Evolutionary conservation across 208 protist species (phyloP), one percentile per base, ranked within the genome.

Genomic region (Borovskyia barvae): DNA sequence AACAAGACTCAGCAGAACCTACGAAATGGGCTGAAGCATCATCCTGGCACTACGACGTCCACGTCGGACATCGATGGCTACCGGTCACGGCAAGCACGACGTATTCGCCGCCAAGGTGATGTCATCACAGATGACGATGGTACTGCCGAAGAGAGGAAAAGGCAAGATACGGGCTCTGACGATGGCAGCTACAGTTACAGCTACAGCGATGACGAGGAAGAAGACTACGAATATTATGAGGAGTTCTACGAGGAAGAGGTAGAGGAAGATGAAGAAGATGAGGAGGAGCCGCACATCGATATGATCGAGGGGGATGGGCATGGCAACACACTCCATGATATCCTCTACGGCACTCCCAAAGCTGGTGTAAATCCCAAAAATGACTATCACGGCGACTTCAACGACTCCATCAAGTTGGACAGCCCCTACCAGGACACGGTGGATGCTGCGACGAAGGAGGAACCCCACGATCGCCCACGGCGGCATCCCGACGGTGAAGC

Each of bases 241-340:
- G 78, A 84, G 61, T 66, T 81, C 50, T 77, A 82, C 37, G 75
- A 87, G 48, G 72, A 85, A 41, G 77, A 90, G 32, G 66, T 84
- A 11, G 77, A 85, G 45, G 74, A 85, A 43, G 77, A 84, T 29
- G 81, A 92, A 19, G 71, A 81, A 14, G 66, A 77, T 14, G 79
- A 89, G 20, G 85, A 92, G 47, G 79, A 84, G 32, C 85, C 85
- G 12, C 79, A 72, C 37, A 92, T 92, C 66, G 62, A 88, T 53
- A 78, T 92, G 49, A 87, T 92, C 68, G 67, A 70, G 6, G 81
- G 76, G 25, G 39, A 49, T 30, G 55, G 64, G 5, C 73, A 87
- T 54, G 68, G 72, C 11, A 45, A 68, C 47, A 74, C 75, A 0
- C 41, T 82, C 32, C 55, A 73, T 45, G 73, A 92, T 46, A 86